These are phyloP conservation scores for Rosa hybrid DNA, from an alignment of 331 rosid species.

Conservation along the genomic window DNA sequence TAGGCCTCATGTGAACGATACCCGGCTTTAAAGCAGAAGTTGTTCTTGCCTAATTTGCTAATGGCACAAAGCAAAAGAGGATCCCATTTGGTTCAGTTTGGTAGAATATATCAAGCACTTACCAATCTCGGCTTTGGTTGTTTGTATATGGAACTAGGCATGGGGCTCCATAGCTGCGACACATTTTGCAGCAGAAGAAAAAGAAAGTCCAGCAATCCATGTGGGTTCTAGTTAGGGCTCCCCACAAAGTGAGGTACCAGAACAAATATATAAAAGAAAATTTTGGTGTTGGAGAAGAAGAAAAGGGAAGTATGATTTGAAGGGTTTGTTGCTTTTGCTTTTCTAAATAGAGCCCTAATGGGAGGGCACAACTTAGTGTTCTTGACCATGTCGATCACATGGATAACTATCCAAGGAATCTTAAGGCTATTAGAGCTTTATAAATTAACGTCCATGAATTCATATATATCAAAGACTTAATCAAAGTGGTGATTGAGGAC, in stretches of 20 bases:
- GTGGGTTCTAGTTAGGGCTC: constrained; percentile 23
- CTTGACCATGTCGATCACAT: constrained; percentile 28
- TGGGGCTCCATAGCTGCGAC: constrained; percentile 26
- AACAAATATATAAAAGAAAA: constrained; percentile 17
- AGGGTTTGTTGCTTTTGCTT: constrained; percentile 33
- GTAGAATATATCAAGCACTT: constrained; percentile 12
- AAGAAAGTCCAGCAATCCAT: constrained; percentile 28
- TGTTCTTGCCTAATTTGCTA: not conserved
- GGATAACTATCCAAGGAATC: constrained; percentile 17
- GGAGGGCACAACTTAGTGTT: constrained; percentile 11
- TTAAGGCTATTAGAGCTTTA: not conserved
- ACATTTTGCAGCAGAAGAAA: constrained; percentile 16
- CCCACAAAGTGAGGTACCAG: constrained; percentile 3
- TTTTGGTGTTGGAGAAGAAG: not conserved
- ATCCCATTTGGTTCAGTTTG: not conserved
- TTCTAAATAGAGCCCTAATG: constrained; percentile 28
- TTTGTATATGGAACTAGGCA: not conserved
- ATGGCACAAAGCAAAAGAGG: constrained; percentile 1
- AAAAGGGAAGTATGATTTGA: constrained; percentile 25
- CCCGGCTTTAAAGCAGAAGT: constrained; percentile 6
- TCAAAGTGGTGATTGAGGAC: not conserved
- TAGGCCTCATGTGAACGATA: constrained; percentile 17
- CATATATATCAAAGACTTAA: not conserved
- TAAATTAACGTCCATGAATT: not conserved
- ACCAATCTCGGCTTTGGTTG: not conserved